A percentile compares a stretch with the other conserved stretches of the same genome.
Evolutionary conservation across 179 eudicot species (phyloP).

Genomic region (Vitellaria paradoxa): DNA sequence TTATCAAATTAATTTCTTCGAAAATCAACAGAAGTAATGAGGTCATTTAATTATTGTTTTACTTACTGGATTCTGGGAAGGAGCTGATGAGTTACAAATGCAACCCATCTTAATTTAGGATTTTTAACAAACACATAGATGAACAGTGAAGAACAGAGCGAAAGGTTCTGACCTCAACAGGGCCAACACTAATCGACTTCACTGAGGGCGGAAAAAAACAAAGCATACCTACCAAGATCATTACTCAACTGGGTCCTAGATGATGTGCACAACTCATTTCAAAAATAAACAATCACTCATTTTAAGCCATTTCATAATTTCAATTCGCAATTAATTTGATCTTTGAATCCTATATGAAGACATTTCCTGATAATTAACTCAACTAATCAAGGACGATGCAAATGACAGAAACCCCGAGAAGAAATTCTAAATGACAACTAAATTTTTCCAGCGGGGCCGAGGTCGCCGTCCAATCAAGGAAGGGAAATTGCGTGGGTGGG

Average conservation of each 20-base stretch:
- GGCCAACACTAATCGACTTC: too few species aligned
- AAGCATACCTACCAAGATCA: not conserved
- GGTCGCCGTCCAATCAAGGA: too few species aligned
- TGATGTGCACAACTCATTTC: not conserved
- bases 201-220: not conserved
- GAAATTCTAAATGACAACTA: too few species aligned
- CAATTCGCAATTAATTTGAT: too few species aligned
- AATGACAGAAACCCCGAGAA: too few species aligned
- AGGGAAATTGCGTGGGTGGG: too few species aligned
- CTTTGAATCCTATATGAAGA: too few species aligned
- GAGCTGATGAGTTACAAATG: not conserved
- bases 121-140: conserved; percentile 7
- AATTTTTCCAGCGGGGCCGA: too few species aligned
- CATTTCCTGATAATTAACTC: too few species aligned
- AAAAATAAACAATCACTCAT: not conserved
- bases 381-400: too few species aligned
- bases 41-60: not conserved
- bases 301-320: not conserved
- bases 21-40: not conserved
- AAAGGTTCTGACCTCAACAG: not conserved
- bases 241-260: not conserved
- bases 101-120: not conserved
- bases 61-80: not conserved
- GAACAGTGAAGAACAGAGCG: not conserved
- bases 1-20: not conserved